A percentile compares a stretch with the other conserved stretches of the same genome.
Conservation (phyloP, 495 filamentous ascomycete species). For the Trichocladium antarcticum region DNA sequence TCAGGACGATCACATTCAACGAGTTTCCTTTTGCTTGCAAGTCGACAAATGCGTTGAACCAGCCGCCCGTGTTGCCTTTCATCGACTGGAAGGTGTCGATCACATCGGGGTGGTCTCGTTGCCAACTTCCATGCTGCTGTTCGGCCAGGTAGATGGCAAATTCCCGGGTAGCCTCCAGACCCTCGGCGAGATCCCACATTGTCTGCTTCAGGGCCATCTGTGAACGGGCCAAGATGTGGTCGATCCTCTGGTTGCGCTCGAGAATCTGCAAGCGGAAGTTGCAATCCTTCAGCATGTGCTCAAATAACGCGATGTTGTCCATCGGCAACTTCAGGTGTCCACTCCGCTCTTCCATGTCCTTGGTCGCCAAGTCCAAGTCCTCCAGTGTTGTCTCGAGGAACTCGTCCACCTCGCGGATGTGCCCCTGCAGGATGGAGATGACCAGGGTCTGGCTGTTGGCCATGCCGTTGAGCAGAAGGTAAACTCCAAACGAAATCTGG, state of each 20-base stretch:
- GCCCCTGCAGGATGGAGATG: constrained; percentile 75
- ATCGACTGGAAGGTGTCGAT: constrained; percentile 64
- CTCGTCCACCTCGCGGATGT: constrained; percentile 87
- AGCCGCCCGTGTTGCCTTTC: constrained; percentile 78
- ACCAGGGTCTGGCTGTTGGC: constrained; percentile 83
- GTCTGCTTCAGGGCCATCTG: constrained; percentile 60
- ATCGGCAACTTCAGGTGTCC: constrained; percentile 73
- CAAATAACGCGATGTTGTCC: constrained; percentile 72
- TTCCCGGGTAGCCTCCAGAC: constrained; percentile 61
- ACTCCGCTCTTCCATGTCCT: constrained; percentile 62
- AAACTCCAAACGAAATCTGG: constrained; percentile 87
- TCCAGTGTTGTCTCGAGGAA: constrained; percentile 77
- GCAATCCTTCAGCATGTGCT: constrained; percentile 76
- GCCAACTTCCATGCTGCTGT: constrained; percentile 49
- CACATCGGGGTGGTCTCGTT: constrained; percentile 39
- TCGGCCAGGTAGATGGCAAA: constrained; percentile 63
- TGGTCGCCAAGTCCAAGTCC: constrained; percentile 71
- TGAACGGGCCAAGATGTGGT: constrained; percentile 74
- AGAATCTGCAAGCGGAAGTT: constrained; percentile 71
- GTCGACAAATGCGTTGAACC: constrained; percentile 61
- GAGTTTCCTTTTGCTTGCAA: constrained; percentile 53
- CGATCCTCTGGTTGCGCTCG: constrained; percentile 80
- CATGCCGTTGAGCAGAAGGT: constrained; percentile 72
- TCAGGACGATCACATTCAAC: constrained; percentile 50
- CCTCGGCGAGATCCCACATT: constrained; percentile 66